Percentiles rank a stretch among this genome's conserved stretches.
phyloP scores from a whole-genome alignment of 1,284 basidiomycete species.

The Ganoderma meredithae region DNA sequence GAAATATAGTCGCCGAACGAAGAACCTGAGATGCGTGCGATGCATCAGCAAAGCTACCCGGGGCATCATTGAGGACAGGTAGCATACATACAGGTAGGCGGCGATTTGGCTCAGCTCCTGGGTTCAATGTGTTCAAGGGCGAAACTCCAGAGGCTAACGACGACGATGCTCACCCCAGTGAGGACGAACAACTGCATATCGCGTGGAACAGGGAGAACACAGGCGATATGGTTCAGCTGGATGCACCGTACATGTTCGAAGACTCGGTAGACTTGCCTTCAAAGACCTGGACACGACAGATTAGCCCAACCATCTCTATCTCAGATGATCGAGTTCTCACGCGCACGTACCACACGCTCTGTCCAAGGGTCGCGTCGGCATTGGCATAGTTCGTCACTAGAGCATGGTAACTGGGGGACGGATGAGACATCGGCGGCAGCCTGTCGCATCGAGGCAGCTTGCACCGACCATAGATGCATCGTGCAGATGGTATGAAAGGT shows the following conservation, averaged over 20 bases:
- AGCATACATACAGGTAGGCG: background rate
- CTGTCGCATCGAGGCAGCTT: background rate
- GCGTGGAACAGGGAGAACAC: background rate
- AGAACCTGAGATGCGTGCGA: conserved; percentile 1
- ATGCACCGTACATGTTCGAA: background rate
- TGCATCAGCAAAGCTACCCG: background rate
- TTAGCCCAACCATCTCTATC: background rate
- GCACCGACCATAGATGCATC: background rate
- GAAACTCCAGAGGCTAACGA: background rate
- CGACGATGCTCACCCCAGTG: background rate
- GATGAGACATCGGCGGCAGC: background rate
- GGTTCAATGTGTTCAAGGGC: background rate
- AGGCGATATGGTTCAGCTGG: background rate
- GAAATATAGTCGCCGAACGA: background rate
- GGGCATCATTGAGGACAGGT: background rate
- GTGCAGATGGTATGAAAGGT: background rate
- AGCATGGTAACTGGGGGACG: background rate
- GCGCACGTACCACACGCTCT: background rate
- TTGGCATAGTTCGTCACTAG: conserved; percentile 3
- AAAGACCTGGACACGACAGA: background rate
- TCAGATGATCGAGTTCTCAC: background rate
- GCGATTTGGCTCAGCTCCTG: background rate
- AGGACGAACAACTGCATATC: background rate
- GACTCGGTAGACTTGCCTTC: background rate
- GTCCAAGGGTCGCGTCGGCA: background rate